A percentile compares a stretch with the other conserved stretches of the same genome.
phyloP scores from a whole-genome alignment of 345 rosid species.

The Microthlaspi erraticum region DNA sequence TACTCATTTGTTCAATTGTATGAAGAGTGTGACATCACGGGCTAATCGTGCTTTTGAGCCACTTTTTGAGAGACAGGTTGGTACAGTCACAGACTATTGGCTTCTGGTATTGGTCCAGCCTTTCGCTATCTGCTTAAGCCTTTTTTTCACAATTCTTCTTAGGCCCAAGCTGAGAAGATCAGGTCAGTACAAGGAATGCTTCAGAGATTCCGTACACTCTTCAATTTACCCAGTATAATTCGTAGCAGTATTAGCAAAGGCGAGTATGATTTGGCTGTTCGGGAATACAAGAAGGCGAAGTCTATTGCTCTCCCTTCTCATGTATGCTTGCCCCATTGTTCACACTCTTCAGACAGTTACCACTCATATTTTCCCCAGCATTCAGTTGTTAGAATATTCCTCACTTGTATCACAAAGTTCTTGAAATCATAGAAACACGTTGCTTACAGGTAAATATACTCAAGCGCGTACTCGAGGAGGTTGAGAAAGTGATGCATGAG shows the following conservation, averaged over 20 bases:
- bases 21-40: conserved; percentile 78
- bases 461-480: conserved; percentile 97
- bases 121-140: conserved; percentile 33
- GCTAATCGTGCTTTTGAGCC: conserved; percentile 91
- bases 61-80: conserved; percentile 96
- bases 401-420: conserved; percentile 15
- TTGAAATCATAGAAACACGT: conserved; percentile 22
- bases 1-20: conserved; percentile 70
- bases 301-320: conserved; percentile 94
- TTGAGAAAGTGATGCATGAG: conserved; percentile 93
- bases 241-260: conserved; percentile 93
- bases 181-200: conserved; percentile 98
- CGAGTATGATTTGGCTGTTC: conserved; percentile 91
- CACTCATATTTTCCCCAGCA: not conserved
- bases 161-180: conserved; percentile 99
- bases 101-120: not conserved
- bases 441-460: conserved; percentile 84
- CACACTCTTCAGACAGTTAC: conserved; percentile 21
- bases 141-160: conserved; percentile 17
- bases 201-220: conserved; percentile 91
- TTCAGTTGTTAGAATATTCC: not conserved
- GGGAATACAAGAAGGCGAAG: conserved; percentile 98
- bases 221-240: conserved; percentile 96
- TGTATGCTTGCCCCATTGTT: conserved; percentile 51
- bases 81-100: not conserved